These are phyloP conservation scores for Emydomyces testavorans DNA, from an alignment of 2,329 filamentous ascomycete species.

Conservation along the genomic window DNA sequence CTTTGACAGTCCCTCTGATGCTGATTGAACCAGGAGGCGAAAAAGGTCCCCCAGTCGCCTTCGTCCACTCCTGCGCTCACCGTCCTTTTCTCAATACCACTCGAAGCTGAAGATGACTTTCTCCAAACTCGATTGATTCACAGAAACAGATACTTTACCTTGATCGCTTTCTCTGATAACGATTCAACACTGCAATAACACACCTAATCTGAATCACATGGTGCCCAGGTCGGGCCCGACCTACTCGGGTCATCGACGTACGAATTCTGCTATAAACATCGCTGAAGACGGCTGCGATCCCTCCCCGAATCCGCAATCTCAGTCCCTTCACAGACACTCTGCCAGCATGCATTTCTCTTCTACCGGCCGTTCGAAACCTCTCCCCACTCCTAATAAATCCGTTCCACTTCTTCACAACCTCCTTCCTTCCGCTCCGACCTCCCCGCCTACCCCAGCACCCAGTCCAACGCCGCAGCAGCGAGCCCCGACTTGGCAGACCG, in stretches of 20 bases:
- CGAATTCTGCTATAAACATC: constrained; percentile 12
- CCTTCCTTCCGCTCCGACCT: constrained; percentile 53
- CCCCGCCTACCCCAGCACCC: constrained; percentile 55
- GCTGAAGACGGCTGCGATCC: background rate
- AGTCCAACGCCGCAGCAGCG: constrained; percentile 53
- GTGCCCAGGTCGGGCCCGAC: constrained; percentile 15
- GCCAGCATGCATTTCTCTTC: constrained; percentile 11
- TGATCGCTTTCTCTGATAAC: background rate
- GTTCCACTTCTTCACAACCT: constrained; percentile 40
- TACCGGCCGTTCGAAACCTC: constrained; percentile 24
- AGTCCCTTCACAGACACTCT: constrained; percentile 6
- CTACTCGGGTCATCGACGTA: constrained; percentile 22
- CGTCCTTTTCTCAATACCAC: constrained; percentile 4
- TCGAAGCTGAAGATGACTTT: constrained; percentile 2
- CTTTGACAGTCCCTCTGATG: background rate
- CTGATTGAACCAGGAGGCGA: constrained; percentile 11
- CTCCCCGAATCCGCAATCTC: background rate
- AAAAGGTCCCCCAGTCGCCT: constrained; percentile 1
- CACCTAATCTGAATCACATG: constrained; percentile 5
- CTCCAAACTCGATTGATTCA: background rate
- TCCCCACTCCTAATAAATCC: constrained; percentile 43
- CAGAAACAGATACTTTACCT: background rate
- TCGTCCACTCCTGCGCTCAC: background rate
- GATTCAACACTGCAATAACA: background rate
- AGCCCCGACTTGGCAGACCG: constrained; percentile 39